These are phyloP conservation scores for Leishmania tropica DNA, from an alignment of 208 protist species.

Conservation along the genomic window DNA sequence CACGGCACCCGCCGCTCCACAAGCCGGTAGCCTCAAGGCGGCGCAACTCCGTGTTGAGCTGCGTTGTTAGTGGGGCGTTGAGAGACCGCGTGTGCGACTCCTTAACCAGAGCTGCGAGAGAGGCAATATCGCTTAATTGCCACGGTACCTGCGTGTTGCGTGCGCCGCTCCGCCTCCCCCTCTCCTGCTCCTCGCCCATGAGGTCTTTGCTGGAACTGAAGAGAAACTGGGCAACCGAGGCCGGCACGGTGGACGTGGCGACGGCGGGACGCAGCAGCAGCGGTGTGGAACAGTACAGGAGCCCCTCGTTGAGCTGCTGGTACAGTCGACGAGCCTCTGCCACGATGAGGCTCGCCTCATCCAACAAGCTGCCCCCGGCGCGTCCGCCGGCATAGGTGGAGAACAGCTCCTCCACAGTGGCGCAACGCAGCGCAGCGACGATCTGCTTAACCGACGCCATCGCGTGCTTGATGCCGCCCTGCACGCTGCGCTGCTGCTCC, in stretches of 20 bases:
- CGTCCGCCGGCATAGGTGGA: conserved; percentile 8
- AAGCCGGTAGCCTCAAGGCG: conserved; percentile 6
- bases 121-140: conserved; percentile 21
- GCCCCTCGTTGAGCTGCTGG: conserved; percentile 45
- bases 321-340: conserved; percentile 28
- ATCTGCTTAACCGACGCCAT: conserved; percentile 30
- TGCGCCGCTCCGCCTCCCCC: background rate
- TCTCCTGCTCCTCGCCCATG: background rate
- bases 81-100: conserved; percentile 53
- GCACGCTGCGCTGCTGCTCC: conserved; percentile 61
- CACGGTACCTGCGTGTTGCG: conserved; percentile 11
- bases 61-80: conserved; percentile 59
- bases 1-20: conserved; percentile 34
- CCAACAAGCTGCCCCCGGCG: conserved; percentile 29
- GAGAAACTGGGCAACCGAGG: conserved; percentile 29
- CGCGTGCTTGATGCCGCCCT: conserved; percentile 42
- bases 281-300: conserved; percentile 62
- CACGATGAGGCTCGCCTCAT: conserved; percentile 36
- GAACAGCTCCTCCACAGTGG: conserved; percentile 19
- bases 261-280: conserved; percentile 53
- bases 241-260: conserved; percentile 24
- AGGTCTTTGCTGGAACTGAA: background rate
- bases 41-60: conserved; percentile 26
- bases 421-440: conserved; percentile 17
- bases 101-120: conserved; percentile 34